These are phyloP conservation scores for Aureobasidium sp. DNA, from an alignment of 2,329 filamentous ascomycete genomes.

Conservation along the genomic window DNA sequence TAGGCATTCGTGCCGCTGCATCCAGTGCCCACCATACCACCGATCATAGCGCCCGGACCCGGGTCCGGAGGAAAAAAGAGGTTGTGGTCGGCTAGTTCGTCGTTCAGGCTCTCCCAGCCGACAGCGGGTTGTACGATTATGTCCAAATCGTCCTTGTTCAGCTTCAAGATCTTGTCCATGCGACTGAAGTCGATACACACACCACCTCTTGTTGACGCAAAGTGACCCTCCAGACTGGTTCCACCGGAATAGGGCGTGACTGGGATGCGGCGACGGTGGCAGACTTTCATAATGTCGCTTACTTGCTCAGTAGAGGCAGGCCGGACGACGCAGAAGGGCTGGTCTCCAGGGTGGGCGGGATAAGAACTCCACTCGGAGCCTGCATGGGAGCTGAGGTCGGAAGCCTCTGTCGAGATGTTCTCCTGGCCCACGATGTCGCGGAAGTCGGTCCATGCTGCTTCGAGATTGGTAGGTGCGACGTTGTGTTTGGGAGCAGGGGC, in stretches of 20 bases:
- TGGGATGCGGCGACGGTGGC: constrained; percentile 69
- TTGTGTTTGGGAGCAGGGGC: constrained; percentile 45
- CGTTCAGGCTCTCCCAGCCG: constrained; percentile 80
- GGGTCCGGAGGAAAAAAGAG: constrained; percentile 91
- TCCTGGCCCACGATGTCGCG: constrained; percentile 52
- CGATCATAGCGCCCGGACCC: constrained; percentile 85
- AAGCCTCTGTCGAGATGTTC: constrained; percentile 50
- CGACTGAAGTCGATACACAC: constrained; percentile 77
- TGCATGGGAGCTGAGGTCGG: constrained; percentile 48
- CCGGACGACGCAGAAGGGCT: constrained; percentile 59
- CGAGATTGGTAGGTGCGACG: constrained; percentile 46
- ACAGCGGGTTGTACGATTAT: constrained; percentile 56
- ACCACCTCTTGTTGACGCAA: constrained; percentile 70
- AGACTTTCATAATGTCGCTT: constrained; percentile 79
- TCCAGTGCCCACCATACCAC: constrained; percentile 74
- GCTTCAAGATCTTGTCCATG: constrained; percentile 70
- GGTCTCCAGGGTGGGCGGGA: constrained; percentile 31
- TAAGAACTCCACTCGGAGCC: constrained; percentile 57
- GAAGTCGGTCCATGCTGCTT: constrained; percentile 57
- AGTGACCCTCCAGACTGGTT: constrained; percentile 84
- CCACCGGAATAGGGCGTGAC: constrained; percentile 83
- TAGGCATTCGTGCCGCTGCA: constrained; percentile 81
- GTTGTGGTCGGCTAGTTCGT: constrained; percentile 59
- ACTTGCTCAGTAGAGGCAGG: constrained; percentile 74
- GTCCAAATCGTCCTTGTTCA: constrained; percentile 62